Base-by-base conservation (phyloP, 2,329 filamentous ascomycete genomes). In the Blastomyces emzantsi region DNA sequence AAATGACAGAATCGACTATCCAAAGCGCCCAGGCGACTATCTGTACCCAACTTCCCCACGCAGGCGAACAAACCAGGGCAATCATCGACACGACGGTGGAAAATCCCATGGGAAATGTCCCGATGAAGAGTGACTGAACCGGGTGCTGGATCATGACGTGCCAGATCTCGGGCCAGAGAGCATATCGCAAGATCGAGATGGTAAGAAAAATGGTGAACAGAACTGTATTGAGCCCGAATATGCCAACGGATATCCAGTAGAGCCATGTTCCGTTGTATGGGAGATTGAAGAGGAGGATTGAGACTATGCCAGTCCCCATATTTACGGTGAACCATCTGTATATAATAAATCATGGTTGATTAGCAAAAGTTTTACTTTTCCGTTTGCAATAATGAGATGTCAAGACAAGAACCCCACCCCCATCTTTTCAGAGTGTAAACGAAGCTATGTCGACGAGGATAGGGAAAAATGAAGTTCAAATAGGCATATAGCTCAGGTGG, bases 51-150 rank as follows among this genome's bases (percentile, higher is more conserved):
- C 77, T 68, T 1, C 85, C 86, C 86, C 84, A 89, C n/a, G 75
- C 76, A 0, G 81, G 82, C 8, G 82, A 77, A 71, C 86, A 88
- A 43, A 85, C 78, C 41, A 84, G 78, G 15, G 85, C 78, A 71
- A 85, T 83, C 81, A 87, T 85, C 66, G 86, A 85, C 65, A 89
- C 82, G 54, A 90, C 84, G 1, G 87, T 89, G 0, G 85, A 83
- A 64, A 90, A 81, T 0, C 81, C 86, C 85, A 90, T 89, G 0
- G 87, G 87, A 41, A 88, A 81, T 0, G 85, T 87, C 0, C 84
- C 87, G 3, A 90, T 75, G 67, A 90, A 90, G 62, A 90, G 78
- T 1, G 84, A 86, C 69, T 90, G 85, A 1, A 81, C 82, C 0
- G 85, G 86, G 70, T 90, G 85, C 1, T 78, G 75, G 45, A 90